phyloP scores from a whole-genome alignment of 2,329 filamentous ascomycete species.

The Aspergillus ruber region DNA sequence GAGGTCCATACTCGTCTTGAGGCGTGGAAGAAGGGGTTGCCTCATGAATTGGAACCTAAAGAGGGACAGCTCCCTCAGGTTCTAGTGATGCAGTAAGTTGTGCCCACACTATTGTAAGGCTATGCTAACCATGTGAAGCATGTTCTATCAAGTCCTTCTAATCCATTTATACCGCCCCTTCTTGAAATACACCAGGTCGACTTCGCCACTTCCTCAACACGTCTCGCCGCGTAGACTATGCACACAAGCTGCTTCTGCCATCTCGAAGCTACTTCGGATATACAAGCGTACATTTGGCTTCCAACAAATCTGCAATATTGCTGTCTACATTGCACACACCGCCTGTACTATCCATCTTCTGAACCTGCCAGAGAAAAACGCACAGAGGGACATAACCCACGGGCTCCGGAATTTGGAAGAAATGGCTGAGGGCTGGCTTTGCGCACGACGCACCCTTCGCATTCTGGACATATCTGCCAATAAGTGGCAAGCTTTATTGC shows the following conservation, averaged over 20 bases:
- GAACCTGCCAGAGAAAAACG: slow-evolving; percentile 87
- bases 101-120: background rate
- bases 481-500: slow-evolving; percentile 86
- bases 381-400: slow-evolving; percentile 81
- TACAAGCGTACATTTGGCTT: slow-evolving; percentile 91
- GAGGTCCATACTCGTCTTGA: slow-evolving; percentile 87
- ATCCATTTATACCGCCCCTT: slow-evolving; percentile 95
- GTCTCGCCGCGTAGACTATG: slow-evolving; percentile 88
- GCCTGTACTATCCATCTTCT: slow-evolving; percentile 92
- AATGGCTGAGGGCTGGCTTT: slow-evolving; percentile 91
- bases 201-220: slow-evolving; percentile 76
- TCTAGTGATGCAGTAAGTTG: slow-evolving; percentile 72
- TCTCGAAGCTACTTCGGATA: slow-evolving; percentile 87
- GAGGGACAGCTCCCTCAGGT: slow-evolving; percentile 86
- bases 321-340: slow-evolving; percentile 90
- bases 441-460: slow-evolving; percentile 73
- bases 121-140: slow-evolving; percentile 50
- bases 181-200: slow-evolving; percentile 75
- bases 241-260: slow-evolving; percentile 78
- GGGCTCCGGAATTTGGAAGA: slow-evolving; percentile 89
- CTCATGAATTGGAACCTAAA: slow-evolving; percentile 78
- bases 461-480: slow-evolving; percentile 77
- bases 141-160: slow-evolving; percentile 95
- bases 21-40: slow-evolving; percentile 77
- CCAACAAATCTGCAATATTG: slow-evolving; percentile 91